A percentile compares a stretch with the other conserved stretches of the same genome.
phyloP scores from a whole-genome alignment of 208 protist genomes.

The Sergeia podlipaevii region DNA sequence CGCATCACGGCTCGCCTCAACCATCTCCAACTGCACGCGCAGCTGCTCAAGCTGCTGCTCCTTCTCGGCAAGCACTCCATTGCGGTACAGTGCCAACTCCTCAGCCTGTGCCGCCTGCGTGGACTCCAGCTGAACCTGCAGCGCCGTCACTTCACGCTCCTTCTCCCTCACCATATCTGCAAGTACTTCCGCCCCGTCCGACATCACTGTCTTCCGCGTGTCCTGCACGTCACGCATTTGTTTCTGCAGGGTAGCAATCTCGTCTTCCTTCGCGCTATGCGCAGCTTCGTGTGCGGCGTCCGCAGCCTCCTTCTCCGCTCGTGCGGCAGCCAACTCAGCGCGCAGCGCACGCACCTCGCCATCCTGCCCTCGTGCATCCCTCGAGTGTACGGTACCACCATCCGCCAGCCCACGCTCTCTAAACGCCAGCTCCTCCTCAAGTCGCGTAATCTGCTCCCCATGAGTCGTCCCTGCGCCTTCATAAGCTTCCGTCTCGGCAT shows the following conservation, averaged over 20 bases:
- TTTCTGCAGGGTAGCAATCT: background rate
- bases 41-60: too few species aligned
- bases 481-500: constrained; percentile 1
- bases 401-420: background rate
- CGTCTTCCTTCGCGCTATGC: background rate
- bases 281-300: background rate
- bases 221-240: constrained; percentile 5
- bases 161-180: constrained; percentile 3
- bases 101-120: background rate
- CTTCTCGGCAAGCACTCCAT: too few species aligned
- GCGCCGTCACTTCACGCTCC: background rate
- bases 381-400: too few species aligned
- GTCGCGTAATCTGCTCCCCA: background rate
- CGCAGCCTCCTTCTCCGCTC: too few species aligned
- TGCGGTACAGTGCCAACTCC: too few species aligned
- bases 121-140: background rate
- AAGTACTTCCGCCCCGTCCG: too few species aligned
- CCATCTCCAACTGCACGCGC: background rate
- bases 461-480: background rate
- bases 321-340: too few species aligned
- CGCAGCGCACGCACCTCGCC: too few species aligned
- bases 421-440: background rate
- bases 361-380: too few species aligned
- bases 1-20: constrained; percentile 3
- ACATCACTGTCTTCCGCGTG: too few species aligned